Conservation (phyloP, 1,139 yeast species). For the Yamadazyma triangularis region DNA sequence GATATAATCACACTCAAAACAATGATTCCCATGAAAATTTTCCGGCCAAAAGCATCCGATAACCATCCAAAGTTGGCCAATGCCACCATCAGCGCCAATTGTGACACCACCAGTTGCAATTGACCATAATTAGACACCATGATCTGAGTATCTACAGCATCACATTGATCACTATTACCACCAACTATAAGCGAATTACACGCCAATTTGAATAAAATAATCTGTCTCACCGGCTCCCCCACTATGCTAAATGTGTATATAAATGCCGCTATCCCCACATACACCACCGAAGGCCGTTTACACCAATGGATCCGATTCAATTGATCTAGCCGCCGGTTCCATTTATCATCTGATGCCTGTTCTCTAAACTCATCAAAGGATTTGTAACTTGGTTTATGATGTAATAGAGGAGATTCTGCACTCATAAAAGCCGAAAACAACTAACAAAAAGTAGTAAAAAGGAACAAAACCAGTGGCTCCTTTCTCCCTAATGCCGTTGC, state of each 20-base stretch:
- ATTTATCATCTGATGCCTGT: too few relatives aligned
- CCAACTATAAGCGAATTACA: conserved; percentile 21
- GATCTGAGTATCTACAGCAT: conserved; percentile 29
- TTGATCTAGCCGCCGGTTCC: too few relatives aligned
- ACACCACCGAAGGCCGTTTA: too few relatives aligned
- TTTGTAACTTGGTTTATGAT: too few relatives aligned
- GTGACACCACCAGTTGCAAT: conserved; percentile 22
- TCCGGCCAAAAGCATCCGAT: conserved; percentile 64
- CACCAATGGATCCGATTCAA: too few relatives aligned
- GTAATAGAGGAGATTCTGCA: too few relatives aligned
- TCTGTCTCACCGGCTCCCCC: conserved; percentile 33
- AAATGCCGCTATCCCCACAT: conserved; percentile 17
- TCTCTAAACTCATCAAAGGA: too few relatives aligned
- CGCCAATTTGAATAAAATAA: conserved; percentile 33
- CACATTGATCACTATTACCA: conserved; percentile 18
- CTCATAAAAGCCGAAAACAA: too few relatives aligned
- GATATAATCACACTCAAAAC: conserved; percentile 23
- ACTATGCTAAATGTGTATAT: conserved; percentile 23
- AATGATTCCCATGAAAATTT: conserved; percentile 36
- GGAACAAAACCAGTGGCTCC: too few relatives aligned
- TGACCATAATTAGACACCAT: conserved; percentile 34
- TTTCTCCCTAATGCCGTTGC: too few relatives aligned
- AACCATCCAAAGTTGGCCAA: conserved; percentile 52
- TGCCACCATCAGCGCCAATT: conserved; percentile 30
- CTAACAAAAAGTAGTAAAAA: too few relatives aligned